Evolutionary conservation across 2,329 filamentous ascomycete species (phyloP), one percentile per base, ranked within the genome.

Genomic region (Paracorniculantispora psalliotae): DNA sequence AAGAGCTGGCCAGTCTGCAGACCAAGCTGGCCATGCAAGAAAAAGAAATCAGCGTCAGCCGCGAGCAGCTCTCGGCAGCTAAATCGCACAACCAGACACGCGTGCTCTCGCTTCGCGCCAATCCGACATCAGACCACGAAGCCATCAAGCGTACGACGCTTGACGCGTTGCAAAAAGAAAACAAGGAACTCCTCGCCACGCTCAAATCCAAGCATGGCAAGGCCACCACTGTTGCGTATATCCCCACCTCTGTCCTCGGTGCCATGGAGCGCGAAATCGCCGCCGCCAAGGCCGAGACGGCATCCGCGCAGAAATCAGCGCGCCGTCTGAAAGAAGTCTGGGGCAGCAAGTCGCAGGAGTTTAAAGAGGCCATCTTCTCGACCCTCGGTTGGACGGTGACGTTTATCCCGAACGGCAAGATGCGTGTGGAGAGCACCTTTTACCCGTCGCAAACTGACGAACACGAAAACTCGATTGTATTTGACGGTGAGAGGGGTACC

Each of bases 361-460:
- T 99, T 77, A 91, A 96, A 52, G 92, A 97, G 75, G 91, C 92
- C 33, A 92, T 99, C 60, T 92, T 92, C 63, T 91, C 87, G 21
- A 88, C 96, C 0, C 81, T 99, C 0, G 94, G 94, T 0, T 99
- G 92, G 89, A 93, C 93, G 56, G 85, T 97, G 13, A 92, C 94
- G 33, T 97, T 99, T 71, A 88, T 97, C 71, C 92, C 92, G n/a
- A 96, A 96, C 71, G 94, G 94, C 44, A 93, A 96, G 68, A 96
- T 97, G 75, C 88, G 91, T 33, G 91, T 97, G 23, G 96, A 93
- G 57, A 89, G 83, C 61, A 89, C 93, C 64, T 96, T 93, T 69
- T 90, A 89, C 69, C 88, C 92, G 0, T 87, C 84, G 2, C 73
- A 62, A 75, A 84, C 71, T 70, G 85, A 89, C 58, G 86, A 89